These are phyloP conservation scores for Euphrasia confusa DNA, from an alignment of 257 asterid genomes.

Conservation along the genomic window DNA sequence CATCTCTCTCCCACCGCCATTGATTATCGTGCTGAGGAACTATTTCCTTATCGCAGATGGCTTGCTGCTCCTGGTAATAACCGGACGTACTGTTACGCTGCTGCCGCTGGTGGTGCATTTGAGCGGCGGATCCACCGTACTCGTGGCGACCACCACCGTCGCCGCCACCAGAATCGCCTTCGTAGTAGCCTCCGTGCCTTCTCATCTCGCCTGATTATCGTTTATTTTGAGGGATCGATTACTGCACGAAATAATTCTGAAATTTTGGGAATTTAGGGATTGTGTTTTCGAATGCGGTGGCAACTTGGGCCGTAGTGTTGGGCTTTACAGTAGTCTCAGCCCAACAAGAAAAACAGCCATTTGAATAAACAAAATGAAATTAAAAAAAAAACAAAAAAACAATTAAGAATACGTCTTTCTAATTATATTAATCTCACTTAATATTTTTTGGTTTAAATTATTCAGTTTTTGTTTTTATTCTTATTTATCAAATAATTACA, in stretches of 20 bases:
- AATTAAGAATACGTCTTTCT: no score
- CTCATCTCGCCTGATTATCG: conserved; percentile 30
- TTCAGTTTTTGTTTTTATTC: no score
- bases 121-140: conserved; percentile 37
- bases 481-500: no score
- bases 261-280: background rate
- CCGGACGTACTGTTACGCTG: conserved; percentile 39
- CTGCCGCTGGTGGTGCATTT: conserved; percentile 32
- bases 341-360: no score
- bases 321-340: no score
- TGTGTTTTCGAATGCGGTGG: no score
- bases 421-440: no score
- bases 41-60: conserved; percentile 38
- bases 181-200: conserved; percentile 45
- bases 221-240: background rate
- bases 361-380: no score
- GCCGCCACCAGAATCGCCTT: conserved; percentile 36
- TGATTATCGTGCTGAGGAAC: conserved; percentile 40
- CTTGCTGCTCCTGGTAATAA: conserved; percentile 32
- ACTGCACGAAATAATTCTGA: background rate
- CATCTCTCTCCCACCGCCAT: conserved; percentile 78
- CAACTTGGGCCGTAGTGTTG: no score
- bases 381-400: no score
- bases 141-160: conserved; percentile 26
- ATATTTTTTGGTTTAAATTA: no score